Base-by-base conservation (phyloP, 2,329 filamentous ascomycete species). In the Ophiosphaerella korrae region DNA sequence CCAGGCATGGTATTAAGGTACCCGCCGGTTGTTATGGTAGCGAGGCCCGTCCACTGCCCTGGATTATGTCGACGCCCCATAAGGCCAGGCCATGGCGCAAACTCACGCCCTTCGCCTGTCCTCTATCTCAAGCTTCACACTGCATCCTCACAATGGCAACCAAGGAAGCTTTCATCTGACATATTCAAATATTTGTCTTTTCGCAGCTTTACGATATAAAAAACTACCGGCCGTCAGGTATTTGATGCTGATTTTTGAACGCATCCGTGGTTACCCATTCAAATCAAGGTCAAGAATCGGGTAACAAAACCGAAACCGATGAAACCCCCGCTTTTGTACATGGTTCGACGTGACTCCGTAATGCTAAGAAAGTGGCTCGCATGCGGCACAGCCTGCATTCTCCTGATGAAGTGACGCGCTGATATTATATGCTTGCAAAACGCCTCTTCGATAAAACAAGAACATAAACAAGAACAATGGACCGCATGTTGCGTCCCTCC, bases 301-400 rank as follows among this genome's bases (percentile, higher is more conserved):
- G 40, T 45, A 53, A 45, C 37, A 32, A 54, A 50, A 40, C 41
- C 48, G 34, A 38, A 38, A 48, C 58, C 57, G 49, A 54, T 42
- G 50, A 43, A 53, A 57, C 56, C 50, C 55, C 59, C 62, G 52
- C 57, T 70, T 67, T 69, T 70, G 52, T 70, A 70, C 67, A 70
- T 60, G 58, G 63, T 54, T 54, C 52, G 40, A 40, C 47, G 34
- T 48, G 52, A 50, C 53, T 53, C 55, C 50, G 41, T 56, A 36
- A 53, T 52, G 47, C 44, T 50, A 48, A 12, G 33, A 50, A 55
- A 55, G 50, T 33, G 50, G 51, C 56, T 55, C 47, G 59, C 55
- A 40, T 44, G 52, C 41, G 53, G 54, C 57, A 47, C 45, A 40
- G 53, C 56, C 45, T 54, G 44, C 52, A 44, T 48, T 57, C 53